These are phyloP conservation scores for Mitragyna speciosa DNA, from an alignment of 257 asterid genomes.

Conservation along the genomic window DNA sequence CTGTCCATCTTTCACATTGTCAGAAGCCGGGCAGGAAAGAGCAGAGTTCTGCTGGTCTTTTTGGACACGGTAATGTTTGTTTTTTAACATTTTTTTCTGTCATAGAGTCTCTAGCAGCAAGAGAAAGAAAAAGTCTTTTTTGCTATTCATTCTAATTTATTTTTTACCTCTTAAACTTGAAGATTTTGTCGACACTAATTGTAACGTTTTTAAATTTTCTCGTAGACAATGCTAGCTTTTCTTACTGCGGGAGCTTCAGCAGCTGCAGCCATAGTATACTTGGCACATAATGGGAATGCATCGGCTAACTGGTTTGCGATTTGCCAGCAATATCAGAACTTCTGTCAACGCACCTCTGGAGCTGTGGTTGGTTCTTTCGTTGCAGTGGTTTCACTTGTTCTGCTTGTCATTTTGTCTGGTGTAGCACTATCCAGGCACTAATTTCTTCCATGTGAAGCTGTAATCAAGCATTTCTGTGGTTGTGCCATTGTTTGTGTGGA, in stretches of 20 bases:
- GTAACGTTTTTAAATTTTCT: neutral
- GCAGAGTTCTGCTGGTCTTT: constrained; percentile 47
- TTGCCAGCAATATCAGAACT: constrained; percentile 59
- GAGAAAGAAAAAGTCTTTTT: neutral
- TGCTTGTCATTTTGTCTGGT: constrained; percentile 55
- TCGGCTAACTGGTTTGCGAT: constrained; percentile 73
- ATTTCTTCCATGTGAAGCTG: neutral
- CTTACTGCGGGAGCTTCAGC: constrained; percentile 71
- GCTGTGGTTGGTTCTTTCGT: constrained; percentile 71
- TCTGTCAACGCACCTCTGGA: constrained; percentile 63
- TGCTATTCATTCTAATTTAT: neutral
- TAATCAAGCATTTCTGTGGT: constrained; percentile 2
- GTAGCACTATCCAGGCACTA: constrained; percentile 43
- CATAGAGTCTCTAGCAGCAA: neutral
- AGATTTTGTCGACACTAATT: neutral
- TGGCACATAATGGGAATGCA: constrained; percentile 78
- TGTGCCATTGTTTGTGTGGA: constrained; percentile 2
- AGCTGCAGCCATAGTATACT: constrained; percentile 70
- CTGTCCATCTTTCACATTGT: constrained; percentile 58
- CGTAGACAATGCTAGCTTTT: constrained; percentile 53
- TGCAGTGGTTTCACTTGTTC: constrained; percentile 40
- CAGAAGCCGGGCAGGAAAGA: constrained; percentile 59
- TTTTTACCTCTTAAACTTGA: neutral
- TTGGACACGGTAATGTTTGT: constrained; percentile 50
- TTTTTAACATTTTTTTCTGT: no score